Conservation (phyloP, 306 rosid genomes). For the Mimosa bimucronata region DNA sequence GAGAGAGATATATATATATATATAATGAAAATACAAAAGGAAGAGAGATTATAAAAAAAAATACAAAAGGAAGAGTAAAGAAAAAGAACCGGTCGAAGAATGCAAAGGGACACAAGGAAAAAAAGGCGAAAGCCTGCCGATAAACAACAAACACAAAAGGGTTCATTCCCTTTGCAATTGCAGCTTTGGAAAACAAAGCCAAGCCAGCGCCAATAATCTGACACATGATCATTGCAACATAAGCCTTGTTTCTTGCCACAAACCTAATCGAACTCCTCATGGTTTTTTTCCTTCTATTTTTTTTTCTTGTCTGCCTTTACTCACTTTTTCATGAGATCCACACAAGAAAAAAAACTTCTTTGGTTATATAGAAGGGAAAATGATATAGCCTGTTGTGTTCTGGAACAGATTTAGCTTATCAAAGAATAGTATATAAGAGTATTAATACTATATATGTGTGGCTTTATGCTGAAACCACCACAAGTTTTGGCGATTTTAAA, state of each 20-base stretch:
- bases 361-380: too few relatives aligned
- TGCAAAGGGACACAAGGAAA: conserved; percentile 76
- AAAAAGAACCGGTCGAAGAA: conserved; percentile 68
- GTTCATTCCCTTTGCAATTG: conserved; percentile 87
- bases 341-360: conserved; percentile 4
- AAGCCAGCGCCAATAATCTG: conserved; percentile 79
- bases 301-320: background rate
- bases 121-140: conserved; percentile 82
- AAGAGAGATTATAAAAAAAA: too few relatives aligned
- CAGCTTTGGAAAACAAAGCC: conserved; percentile 91
- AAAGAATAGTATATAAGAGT: background rate
- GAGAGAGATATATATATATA: too few relatives aligned
- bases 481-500: background rate
- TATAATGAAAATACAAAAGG: too few relatives aligned
- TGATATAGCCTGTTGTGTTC: background rate
- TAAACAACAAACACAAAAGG: conserved; percentile 86
- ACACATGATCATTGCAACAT: conserved; percentile 65
- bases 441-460: background rate
- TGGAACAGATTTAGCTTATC: conserved; percentile 8
- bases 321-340: conserved; percentile 2
- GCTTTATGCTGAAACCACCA: background rate
- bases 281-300: conserved; percentile 11
- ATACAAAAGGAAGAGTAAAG: background rate
- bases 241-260: conserved; percentile 51
- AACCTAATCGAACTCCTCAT: conserved; percentile 46